Conservation (phyloP, 306 rosid species). For the Luffa acutangula region DNA sequence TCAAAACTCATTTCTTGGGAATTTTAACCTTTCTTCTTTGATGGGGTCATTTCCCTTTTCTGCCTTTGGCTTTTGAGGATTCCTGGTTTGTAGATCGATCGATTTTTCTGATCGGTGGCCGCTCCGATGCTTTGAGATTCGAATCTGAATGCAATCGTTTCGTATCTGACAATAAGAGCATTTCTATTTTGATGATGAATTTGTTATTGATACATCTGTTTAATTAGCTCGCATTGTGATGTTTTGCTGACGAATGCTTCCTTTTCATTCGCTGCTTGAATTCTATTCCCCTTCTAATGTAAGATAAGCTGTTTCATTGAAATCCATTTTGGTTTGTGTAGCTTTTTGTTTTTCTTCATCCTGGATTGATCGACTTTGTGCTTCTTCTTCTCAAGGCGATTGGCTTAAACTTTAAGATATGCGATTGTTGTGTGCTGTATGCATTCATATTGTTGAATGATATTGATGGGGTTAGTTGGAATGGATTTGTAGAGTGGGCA, state of each 20-base stretch:
- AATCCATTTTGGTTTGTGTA: background rate
- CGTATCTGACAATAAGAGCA: background rate
- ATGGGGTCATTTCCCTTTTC: background rate
- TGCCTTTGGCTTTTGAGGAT: background rate
- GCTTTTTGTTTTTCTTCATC: background rate
- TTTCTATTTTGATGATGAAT: background rate
- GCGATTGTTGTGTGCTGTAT: background rate
- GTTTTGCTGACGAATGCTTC: background rate
- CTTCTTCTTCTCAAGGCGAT: background rate
- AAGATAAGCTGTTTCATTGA: background rate
- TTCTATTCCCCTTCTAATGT: background rate
- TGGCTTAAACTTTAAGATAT: background rate
- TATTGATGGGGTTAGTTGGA: background rate
- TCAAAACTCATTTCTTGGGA: background rate
- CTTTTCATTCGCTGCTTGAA: background rate
- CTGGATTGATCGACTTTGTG: background rate
- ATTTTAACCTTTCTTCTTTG: background rate
- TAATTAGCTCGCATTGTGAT: conserved; percentile 1
- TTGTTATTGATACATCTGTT: background rate
- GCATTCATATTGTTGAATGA: background rate
- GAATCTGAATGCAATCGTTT: background rate
- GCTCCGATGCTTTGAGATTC: conserved; percentile 2
- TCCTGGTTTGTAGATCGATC: conserved; percentile 7
- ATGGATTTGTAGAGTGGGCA: conserved; percentile 16
- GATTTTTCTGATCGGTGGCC: background rate